Conservation (phyloP, 768 basidiomycete species). For the Russula foetens region DNA sequence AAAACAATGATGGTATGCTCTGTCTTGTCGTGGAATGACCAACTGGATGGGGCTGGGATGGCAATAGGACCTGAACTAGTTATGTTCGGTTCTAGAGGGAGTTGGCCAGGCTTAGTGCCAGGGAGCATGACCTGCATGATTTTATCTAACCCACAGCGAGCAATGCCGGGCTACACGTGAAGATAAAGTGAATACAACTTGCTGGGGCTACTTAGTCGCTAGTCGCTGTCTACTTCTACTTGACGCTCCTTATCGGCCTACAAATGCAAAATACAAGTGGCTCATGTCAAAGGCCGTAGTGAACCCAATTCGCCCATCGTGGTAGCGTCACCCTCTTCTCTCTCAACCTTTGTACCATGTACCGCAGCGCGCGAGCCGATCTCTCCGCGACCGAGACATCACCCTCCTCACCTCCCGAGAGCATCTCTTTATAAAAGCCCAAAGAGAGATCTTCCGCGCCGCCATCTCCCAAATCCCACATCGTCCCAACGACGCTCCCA, state of each 20-base stretch:
- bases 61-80: background rate
- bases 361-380: background rate
- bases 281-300: conserved; percentile 1
- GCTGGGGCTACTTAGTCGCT: no score
- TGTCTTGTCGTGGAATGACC: conserved; percentile 22
- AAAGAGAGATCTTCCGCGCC: conserved; percentile 5
- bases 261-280: background rate
- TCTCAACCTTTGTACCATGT: background rate
- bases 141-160: no score
- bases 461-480: conserved; percentile 14
- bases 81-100: conserved; percentile 27
- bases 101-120: no score
- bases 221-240: no score
- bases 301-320: conserved; percentile 12
- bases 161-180: no score
- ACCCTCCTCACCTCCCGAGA: background rate
- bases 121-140: no score
- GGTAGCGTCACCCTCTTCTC: background rate
- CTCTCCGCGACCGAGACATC: background rate
- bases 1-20: conserved; percentile 23
- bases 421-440: background rate
- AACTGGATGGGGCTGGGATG: background rate
- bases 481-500: conserved; percentile 13
- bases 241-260: no score
- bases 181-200: no score